Base-by-base conservation (phyloP, 1,284 basidiomycete genomes). In the Anthracocystis walkeri region DNA sequence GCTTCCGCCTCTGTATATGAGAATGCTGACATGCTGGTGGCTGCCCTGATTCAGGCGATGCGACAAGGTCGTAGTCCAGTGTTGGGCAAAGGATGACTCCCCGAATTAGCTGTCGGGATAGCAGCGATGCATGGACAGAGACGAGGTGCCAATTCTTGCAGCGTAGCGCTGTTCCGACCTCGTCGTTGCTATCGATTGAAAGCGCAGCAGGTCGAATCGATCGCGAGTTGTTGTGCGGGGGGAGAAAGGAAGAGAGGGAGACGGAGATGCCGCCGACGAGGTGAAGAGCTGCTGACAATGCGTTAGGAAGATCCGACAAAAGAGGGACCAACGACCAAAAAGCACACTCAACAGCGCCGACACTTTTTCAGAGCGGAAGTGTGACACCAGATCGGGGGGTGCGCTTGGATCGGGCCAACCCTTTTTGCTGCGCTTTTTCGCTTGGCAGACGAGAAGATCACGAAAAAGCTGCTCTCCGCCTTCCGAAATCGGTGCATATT, bases 1-100 rank as follows among this genome's bases (percentile, higher is more conserved):
- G 56, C 23, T 66, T 57, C 18, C 60, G 29, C 35, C 73, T 65
- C 65, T 33, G 45, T 68, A 11, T 71, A 55, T 16, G 52, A 38
- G 25, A 70, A 38, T n/a, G 16, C 48, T 27, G 33, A 40, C 31
- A 58, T 65, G 54, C 16, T n/a, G 48, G 18, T 31, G 18, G 14
- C 10, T 18, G 48, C 48, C 16, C 12, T 20, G 10, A n/a, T 20
- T 10, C 7, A 50, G 7, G n/a, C 14, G 27, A 27, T 21, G 0
- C 33, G 33, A 38, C 3, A 21, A 18, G n/a, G 31, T 16, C 21
- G 48, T 10, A 20, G 35, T 38, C 35, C 4, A 38, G 20, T 25
- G 33, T 14, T 21, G 51, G n/a, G 48, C 18, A 31, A 33, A 31
- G 29, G 21, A 45, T 29, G 23, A 20, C 40, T 8, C 33, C 10